Evolutionary conservation across 2,329 filamentous ascomycete genomes (phyloP).

Genomic region (Knoxdaviesia capensis): DNA sequence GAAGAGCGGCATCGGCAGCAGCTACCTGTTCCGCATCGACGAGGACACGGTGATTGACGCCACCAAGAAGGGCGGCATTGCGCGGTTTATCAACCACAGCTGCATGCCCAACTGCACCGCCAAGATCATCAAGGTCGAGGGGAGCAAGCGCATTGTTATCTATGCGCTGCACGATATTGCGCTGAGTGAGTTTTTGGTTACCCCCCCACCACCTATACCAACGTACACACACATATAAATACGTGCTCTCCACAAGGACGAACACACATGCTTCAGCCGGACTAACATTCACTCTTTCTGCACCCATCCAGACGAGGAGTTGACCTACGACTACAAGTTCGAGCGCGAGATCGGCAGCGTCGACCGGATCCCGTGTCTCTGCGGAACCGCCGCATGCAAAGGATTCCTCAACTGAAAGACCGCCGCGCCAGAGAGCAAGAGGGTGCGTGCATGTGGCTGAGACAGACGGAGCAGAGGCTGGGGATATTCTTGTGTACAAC

Average conservation of each 20-base stretch:
- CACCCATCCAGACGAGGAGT: constrained; percentile 59
- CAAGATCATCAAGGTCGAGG: constrained; percentile 98
- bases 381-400: constrained; percentile 90
- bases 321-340: constrained; percentile 99
- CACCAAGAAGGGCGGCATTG: constrained; percentile 95
- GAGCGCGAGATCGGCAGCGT: constrained; percentile 89
- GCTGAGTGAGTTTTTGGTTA: constrained; percentile 48
- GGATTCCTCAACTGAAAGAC: constrained; percentile 77
- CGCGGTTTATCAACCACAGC: constrained; percentile 95
- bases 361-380: constrained; percentile 92
- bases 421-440: background rate
- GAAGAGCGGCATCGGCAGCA: constrained; percentile 91
- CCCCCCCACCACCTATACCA: background rate
- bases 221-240: no score
- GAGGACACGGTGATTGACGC: constrained; percentile 96
- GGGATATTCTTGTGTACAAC: no score
- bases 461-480: no score
- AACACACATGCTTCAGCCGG: no score
- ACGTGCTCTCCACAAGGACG: no score
- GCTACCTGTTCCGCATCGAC: constrained; percentile 94
- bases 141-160: constrained; percentile 95
- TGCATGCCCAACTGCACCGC: constrained; percentile 97
- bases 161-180: constrained; percentile 91
- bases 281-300: background rate
- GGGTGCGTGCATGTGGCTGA: background rate